Evolutionary conservation across 2,329 filamentous ascomycete genomes (phyloP).

Genomic region (Coniochaeta prunicola): DNA sequence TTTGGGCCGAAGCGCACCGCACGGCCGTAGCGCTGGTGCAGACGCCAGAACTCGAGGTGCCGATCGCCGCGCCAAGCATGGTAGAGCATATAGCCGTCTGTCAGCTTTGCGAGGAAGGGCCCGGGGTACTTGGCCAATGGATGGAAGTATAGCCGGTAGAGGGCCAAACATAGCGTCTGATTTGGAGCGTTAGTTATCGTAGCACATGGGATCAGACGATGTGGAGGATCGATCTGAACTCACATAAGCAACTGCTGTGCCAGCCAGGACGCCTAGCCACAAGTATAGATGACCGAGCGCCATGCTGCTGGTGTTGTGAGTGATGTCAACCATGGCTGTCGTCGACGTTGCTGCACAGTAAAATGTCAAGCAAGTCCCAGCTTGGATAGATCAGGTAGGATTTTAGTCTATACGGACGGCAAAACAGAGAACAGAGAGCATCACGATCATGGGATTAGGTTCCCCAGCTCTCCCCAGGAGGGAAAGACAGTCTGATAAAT

Average conservation of each 20-base stretch:
- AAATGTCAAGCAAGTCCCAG: not conserved
- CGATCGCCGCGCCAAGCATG: conserved; percentile 69
- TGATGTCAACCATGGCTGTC: conserved; percentile 12
- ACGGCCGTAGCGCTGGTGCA: conserved; percentile 65
- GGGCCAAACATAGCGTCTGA: conserved; percentile 31
- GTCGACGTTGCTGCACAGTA: not conserved
- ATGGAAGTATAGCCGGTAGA: conserved; percentile 57
- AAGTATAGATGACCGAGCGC: conserved; percentile 24
- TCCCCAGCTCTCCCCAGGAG: not conserved
- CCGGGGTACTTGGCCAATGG: conserved; percentile 59
- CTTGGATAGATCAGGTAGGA: too few relatives aligned
- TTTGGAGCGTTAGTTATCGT: not conserved
- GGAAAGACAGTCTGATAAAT: not conserved
- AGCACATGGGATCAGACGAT: not conserved
- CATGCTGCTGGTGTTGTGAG: not conserved
- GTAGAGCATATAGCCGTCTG: conserved; percentile 61
- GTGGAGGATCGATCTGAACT: conserved; percentile 15
- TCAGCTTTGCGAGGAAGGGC: conserved; percentile 55
- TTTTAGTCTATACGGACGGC: not conserved
- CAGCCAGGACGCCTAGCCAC: conserved; percentile 30
- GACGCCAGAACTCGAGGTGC: conserved; percentile 63
- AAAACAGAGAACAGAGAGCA: not conserved
- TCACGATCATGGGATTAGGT: not conserved
- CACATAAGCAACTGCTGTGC: conserved; percentile 32
- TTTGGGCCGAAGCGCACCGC: conserved; percentile 72